phyloP scores from a whole-genome alignment of 495 filamentous ascomycete genomes.

The Aeminium ludgeri region DNA sequence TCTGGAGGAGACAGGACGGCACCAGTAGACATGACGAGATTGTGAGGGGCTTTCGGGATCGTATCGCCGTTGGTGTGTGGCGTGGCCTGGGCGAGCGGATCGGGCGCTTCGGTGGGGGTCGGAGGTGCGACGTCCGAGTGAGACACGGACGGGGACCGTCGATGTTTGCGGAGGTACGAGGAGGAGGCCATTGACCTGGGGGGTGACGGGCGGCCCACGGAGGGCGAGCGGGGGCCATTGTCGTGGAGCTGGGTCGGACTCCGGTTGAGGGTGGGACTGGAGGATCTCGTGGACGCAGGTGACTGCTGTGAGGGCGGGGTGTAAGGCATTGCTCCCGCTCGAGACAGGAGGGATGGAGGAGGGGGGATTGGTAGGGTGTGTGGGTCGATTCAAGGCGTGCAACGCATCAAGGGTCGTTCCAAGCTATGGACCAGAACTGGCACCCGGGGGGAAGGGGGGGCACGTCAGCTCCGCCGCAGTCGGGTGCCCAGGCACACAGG shows the following conservation, averaged over 20 bases:
- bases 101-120: slow-evolving; percentile 25
- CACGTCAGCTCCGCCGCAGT: no score
- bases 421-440: no score
- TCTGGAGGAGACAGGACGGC: slow-evolving; percentile 81
- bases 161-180: slow-evolving; percentile 51
- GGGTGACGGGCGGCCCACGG: slow-evolving; percentile 32
- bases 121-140: slow-evolving; percentile 18
- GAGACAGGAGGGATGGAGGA: background rate
- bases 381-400: slow-evolving; percentile 1
- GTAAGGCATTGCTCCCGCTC: slow-evolving; percentile 59
- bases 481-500: no score
- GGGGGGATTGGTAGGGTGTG: slow-evolving; percentile 1
- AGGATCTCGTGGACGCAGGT: slow-evolving; percentile 50
- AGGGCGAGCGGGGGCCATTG: slow-evolving; percentile 15
- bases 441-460: no score
- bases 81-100: slow-evolving; percentile 14
- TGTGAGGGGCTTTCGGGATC: slow-evolving; percentile 24
- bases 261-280: slow-evolving; percentile 44
- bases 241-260: slow-evolving; percentile 30
- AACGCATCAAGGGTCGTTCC: slow-evolving; percentile 6
- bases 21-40: slow-evolving; percentile 55
- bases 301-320: slow-evolving; percentile 73
- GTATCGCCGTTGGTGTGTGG: no score
- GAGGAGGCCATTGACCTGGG: slow-evolving; percentile 67
- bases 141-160: slow-evolving; percentile 42